phyloP scores from a whole-genome alignment of 1,284 basidiomycete species.

The Moesziomyces antarcticus region DNA sequence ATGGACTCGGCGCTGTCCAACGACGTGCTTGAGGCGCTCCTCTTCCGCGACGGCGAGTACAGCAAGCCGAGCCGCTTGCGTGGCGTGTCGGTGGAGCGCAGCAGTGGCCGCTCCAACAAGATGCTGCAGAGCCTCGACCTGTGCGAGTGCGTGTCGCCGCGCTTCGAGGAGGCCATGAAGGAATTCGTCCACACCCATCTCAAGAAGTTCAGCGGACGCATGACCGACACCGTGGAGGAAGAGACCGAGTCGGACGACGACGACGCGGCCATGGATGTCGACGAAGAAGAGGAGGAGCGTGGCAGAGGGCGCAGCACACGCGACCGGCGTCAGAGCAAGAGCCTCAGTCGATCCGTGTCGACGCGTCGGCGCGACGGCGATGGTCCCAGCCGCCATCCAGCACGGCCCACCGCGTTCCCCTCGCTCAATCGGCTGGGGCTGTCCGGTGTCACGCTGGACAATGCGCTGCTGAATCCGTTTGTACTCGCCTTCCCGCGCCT shows the following conservation, averaged over 20 bases:
- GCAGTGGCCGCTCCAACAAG: conserved; percentile 46
- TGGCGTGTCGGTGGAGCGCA: conserved; percentile 62
- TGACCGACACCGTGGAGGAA: conserved; percentile 45
- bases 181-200: conserved; percentile 84
- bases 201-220: conserved; percentile 68
- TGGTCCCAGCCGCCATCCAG: conserved; percentile 54
- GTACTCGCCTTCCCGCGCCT: conserved; percentile 85
- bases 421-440: conserved; percentile 84
- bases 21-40: conserved; percentile 64
- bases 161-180: conserved; percentile 83
- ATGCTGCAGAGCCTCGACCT: conserved; percentile 86
- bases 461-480: conserved; percentile 80
- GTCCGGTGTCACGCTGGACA: conserved; percentile 82
- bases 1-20: conserved; percentile 66
- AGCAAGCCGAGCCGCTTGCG: conserved; percentile 55
- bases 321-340: conserved; percentile 21
- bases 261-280: conserved; percentile 57
- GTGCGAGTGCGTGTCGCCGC: conserved; percentile 90
- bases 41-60: conserved; percentile 63
- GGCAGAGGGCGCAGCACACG: conserved; percentile 62
- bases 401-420: conserved; percentile 72
- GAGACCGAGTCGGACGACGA: conserved; percentile 43
- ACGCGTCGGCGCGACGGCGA: conserved; percentile 41
- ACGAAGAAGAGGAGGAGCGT: conserved; percentile 71
- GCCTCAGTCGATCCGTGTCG: conserved; percentile 71